Percentiles rank a stretch among this genome's conserved stretches.
These are phyloP conservation scores for Linnemannia schmuckeri DNA, from an alignment of 192 early-diverging fungal genomes.

Conservation along the genomic window DNA sequence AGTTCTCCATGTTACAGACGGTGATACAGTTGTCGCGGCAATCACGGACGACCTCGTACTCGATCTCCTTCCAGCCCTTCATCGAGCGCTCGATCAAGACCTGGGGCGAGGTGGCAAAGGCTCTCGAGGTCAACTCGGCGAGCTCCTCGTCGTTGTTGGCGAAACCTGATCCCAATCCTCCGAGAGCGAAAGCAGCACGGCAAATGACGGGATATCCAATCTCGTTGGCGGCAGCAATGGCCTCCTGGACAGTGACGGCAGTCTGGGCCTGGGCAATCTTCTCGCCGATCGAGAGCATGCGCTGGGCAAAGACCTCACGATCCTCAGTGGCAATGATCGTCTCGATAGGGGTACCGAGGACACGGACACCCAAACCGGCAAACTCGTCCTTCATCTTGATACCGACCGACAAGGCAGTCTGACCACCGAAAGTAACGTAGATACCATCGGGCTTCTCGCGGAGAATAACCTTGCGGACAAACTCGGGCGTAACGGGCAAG, in stretches of 20 bases:
- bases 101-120: constrained; percentile 90
- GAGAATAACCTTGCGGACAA: constrained; percentile 93
- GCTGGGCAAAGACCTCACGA: constrained; percentile 93
- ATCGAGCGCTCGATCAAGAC: constrained; percentile 95
- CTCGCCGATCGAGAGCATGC: constrained; percentile 87
- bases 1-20: constrained; percentile 99
- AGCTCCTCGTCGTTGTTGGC: constrained; percentile 83
- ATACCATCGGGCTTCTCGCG: constrained; percentile 96
- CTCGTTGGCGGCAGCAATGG: constrained; percentile 74
- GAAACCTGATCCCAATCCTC: constrained; percentile 97
- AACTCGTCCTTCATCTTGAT: constrained; percentile 89
- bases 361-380: constrained; percentile 84
- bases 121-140: constrained; percentile 82
- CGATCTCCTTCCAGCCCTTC: constrained; percentile 99
- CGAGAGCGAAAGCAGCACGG: constrained; percentile 93
- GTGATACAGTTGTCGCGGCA: constrained; percentile 99
- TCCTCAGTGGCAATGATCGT: constrained; percentile 94
- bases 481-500: constrained; percentile 93
- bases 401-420: constrained; percentile 95
- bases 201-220: constrained; percentile 97
- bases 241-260: constrained; percentile 78
- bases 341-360: constrained; percentile 94
- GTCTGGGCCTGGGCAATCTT: constrained; percentile 92
- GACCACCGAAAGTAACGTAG: constrained; percentile 95
- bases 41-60: constrained; percentile 99